Evolutionary conservation across 2,329 filamentous ascomycete genomes (phyloP).

Genomic region (Ascochyta fabae): DNA sequence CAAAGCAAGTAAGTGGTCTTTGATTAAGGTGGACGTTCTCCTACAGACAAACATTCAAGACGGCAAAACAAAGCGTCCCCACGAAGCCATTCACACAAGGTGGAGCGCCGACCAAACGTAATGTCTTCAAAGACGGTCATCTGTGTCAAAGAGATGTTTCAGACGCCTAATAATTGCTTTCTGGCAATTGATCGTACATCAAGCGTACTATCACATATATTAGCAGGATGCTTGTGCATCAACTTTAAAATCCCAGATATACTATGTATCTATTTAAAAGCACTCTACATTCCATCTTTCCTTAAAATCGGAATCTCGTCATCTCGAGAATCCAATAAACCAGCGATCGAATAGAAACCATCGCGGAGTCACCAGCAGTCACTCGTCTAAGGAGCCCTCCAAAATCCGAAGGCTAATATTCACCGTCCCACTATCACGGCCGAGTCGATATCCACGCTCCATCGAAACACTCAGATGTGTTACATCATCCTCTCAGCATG

Average conservation of each 20-base stretch:
- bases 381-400: too few species aligned
- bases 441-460: neutral
- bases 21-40: neutral
- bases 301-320: too few species aligned
- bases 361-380: too few species aligned
- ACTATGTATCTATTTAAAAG: neutral
- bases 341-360: too few species aligned
- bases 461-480: conserved; percentile 26
- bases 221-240: neutral
- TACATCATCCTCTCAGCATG: conserved; percentile 34
- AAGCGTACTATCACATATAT: neutral
- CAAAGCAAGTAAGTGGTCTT: neutral
- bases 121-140: neutral
- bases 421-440: neutral
- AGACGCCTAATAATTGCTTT: neutral
- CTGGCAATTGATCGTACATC: neutral
- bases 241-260: neutral
- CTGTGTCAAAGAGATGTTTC: neutral
- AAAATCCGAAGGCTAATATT: too few species aligned
- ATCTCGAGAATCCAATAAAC: too few species aligned
- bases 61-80: neutral
- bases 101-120: neutral
- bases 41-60: neutral
- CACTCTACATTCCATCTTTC: neutral
- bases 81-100: neutral